Evolutionary conservation across 495 filamentous ascomycete species (phyloP).

Genomic region (Xylaria bambusicola): DNA sequence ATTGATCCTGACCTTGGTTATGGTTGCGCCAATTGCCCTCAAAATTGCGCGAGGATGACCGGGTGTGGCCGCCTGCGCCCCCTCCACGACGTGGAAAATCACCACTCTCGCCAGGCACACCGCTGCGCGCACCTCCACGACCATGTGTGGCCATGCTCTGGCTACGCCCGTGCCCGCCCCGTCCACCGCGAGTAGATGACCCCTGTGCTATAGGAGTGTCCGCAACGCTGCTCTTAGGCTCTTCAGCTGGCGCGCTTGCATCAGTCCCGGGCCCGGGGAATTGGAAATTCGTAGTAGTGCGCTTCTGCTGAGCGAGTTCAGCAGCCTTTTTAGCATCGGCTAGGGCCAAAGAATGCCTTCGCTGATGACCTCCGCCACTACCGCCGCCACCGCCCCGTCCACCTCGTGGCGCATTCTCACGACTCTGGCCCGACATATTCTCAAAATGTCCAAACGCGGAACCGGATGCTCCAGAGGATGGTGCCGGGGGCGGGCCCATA

Average conservation of each 20-base stretch:
- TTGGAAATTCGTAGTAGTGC: conserved; percentile 90
- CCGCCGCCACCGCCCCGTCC: conserved; percentile 69
- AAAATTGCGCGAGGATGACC: conserved; percentile 87
- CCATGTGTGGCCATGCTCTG: conserved; percentile 64
- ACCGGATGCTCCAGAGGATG: conserved; percentile 91
- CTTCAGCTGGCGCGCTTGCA: conserved; percentile 50
- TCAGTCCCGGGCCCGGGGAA: conserved; percentile 80
- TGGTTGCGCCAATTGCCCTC: conserved; percentile 97
- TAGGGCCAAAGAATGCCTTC: conserved; percentile 91
- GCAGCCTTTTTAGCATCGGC: conserved; percentile 98
- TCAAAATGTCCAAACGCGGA: conserved; percentile 77
- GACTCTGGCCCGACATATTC: conserved; percentile 61
- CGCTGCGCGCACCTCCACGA: conserved; percentile 48
- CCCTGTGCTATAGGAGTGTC: conserved; percentile 54
- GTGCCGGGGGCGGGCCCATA: conserved; percentile 92
- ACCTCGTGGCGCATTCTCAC: conserved; percentile 74
- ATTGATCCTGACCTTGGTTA: conserved; percentile 56
- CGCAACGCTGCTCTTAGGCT: conserved; percentile 45
- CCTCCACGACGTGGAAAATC: conserved; percentile 76
- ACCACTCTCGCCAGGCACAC: conserved; percentile 40
- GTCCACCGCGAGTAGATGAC: conserved; percentile 48
- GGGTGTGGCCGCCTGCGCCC: conserved; percentile 64
- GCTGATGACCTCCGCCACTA: conserved; percentile 78
- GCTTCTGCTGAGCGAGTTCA: conserved; percentile 93
- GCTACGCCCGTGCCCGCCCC: conserved; percentile 59